Conservation (phyloP, 495 filamentous ascomycete genomes). For the Tuber aestivum region DNA sequence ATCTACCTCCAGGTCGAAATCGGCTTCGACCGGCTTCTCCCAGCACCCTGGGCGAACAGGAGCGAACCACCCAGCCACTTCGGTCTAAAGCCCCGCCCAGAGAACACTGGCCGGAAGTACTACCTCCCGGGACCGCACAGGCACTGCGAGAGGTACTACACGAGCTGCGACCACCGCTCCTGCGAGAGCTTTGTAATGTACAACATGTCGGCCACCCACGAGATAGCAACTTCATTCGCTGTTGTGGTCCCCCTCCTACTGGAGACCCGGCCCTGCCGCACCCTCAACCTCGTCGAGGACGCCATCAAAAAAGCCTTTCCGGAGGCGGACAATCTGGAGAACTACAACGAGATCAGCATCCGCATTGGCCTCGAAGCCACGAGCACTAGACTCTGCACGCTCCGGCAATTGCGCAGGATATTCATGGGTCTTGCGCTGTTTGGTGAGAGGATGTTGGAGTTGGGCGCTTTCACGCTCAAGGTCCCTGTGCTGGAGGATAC, state of each 20-base stretch:
- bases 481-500: not conserved
- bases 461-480: not conserved
- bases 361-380: not conserved
- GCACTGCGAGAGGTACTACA: not conserved
- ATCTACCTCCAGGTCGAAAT: not conserved
- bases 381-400: not conserved
- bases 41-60: not conserved
- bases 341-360: not conserved
- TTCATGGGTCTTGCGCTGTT: not conserved
- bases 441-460: not conserved
- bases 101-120: not conserved
- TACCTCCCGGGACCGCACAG: not conserved
- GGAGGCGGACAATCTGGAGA: not conserved
- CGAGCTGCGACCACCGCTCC: not conserved
- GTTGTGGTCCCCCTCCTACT: not conserved
- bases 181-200: not conserved
- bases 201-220: not conserved
- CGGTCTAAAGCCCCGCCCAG: not conserved
- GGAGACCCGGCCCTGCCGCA: not conserved
- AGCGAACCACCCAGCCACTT: not conserved
- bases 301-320: not conserved
- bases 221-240: not conserved
- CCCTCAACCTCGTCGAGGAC: not conserved
- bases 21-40: not conserved
- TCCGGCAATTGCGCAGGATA: not conserved